These are phyloP conservation scores for Debaryomycetaceae sp. DNA, from an alignment of 1,139 yeast genomes.

Conservation along the genomic window DNA sequence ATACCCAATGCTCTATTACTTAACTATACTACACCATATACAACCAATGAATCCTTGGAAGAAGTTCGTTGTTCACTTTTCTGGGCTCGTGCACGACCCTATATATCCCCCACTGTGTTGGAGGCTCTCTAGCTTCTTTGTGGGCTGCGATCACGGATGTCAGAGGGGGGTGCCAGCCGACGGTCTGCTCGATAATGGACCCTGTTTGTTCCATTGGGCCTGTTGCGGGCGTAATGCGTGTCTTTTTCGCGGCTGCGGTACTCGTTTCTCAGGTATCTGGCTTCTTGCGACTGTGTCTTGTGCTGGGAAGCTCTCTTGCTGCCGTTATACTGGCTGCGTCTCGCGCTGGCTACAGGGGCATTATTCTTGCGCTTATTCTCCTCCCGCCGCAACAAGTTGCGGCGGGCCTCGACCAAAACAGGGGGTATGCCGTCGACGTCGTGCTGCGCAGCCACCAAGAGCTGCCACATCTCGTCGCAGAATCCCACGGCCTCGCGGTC, in stretches of 20 bases:
- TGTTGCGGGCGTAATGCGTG: neutral
- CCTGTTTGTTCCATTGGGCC: neutral
- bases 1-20: neutral
- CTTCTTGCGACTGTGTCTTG: constrained; percentile 1
- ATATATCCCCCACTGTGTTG: neutral
- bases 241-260: neutral
- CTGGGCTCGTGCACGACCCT: neutral
- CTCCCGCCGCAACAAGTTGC: constrained; percentile 2
- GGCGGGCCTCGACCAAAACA: constrained; percentile 19
- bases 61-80: neutral
- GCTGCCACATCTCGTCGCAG: constrained; percentile 37
- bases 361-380: neutral
- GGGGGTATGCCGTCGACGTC: constrained; percentile 40
- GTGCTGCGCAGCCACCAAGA: constrained; percentile 37
- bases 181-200: neutral
- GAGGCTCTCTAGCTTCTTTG: neutral
- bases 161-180: neutral
- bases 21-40: neutral
- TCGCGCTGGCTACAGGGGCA: neutral
- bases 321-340: constrained; percentile 15
- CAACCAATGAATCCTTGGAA: neutral
- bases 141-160: neutral
- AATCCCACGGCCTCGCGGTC: constrained; percentile 31
- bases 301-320: constrained; percentile 6
- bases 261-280: constrained; percentile 6